Conservation (phyloP, 192 early-diverging fungal species). For the Coemansia sp. region DNA sequence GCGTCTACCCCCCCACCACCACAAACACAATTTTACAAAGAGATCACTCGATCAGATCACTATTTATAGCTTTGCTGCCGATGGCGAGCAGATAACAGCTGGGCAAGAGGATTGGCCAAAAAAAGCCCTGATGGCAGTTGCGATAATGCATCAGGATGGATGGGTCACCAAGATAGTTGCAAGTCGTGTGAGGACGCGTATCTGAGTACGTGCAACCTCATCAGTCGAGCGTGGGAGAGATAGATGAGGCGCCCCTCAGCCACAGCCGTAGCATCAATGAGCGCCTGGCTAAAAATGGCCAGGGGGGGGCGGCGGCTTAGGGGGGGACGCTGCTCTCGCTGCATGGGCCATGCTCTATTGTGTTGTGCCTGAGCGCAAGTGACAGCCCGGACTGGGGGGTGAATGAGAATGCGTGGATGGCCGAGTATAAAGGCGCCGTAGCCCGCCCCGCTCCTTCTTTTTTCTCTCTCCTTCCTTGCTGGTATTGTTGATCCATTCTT, state of each 20-base stretch:
- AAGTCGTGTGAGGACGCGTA: constrained; percentile 1
- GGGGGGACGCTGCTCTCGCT: neutral
- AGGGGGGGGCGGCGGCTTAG: constrained; percentile 1
- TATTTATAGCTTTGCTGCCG: neutral
- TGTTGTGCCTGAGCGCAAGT: neutral
- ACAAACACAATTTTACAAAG: neutral
- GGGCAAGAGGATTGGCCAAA: neutral
- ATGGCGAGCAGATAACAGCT: neutral
- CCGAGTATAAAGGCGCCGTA: neutral
- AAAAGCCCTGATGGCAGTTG: neutral
- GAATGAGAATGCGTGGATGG: neutral
- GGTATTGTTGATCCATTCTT: neutral
- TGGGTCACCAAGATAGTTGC: neutral
- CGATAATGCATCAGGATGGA: neutral
- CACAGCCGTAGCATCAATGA: neutral
- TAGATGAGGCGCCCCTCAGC: neutral
- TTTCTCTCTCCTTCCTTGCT: neutral
- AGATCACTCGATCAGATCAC: constrained; percentile 1
- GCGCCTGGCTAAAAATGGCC: neutral
- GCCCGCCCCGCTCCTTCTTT: neutral
- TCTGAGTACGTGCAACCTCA: neutral
- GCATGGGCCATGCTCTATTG: neutral
- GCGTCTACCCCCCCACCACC: constrained; percentile 29
- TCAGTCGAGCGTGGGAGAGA: constrained; percentile 4
- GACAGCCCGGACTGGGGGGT: constrained; percentile 1